phyloP scores from a whole-genome alignment of 1,139 yeast species.

The Yamadazyma mexicana region DNA sequence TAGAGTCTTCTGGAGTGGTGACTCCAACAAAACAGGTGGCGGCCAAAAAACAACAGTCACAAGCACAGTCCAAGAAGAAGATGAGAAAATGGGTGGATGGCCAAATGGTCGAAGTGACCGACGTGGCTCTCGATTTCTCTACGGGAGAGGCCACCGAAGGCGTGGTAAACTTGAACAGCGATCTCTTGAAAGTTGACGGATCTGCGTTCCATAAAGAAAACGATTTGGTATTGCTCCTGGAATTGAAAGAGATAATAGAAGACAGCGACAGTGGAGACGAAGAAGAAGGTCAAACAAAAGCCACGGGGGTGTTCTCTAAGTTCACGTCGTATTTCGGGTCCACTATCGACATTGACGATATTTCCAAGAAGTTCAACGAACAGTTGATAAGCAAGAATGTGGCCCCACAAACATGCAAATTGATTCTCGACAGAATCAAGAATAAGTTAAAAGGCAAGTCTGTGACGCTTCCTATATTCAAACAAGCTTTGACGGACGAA shows the following conservation, averaged over 20 bases:
- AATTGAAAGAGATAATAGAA: conserved; percentile 41
- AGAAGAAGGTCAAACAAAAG: conserved; percentile 5
- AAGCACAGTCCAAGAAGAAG: conserved; percentile 25
- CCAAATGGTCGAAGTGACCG: conserved; percentile 28
- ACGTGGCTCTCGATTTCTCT: conserved; percentile 38
- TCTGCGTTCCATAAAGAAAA: conserved; percentile 39
- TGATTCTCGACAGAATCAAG: conserved; percentile 39
- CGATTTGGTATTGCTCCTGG: conserved; percentile 44
- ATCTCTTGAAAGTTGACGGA: conserved; percentile 25
- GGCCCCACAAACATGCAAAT: conserved; percentile 41
- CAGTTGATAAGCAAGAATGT: conserved; percentile 46
- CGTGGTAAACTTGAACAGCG: conserved; percentile 45
- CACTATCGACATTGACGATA: conserved; percentile 35
- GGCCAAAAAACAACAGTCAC: conserved; percentile 1
- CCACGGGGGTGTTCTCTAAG: conserved; percentile 34
- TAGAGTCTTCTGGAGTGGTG: background rate
- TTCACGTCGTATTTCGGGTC: conserved; percentile 42
- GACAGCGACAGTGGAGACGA: conserved; percentile 24
- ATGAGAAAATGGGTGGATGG: conserved; percentile 51
- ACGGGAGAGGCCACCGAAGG: conserved; percentile 23
- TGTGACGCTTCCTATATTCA: conserved; percentile 34
- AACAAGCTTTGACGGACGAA: conserved; percentile 70
- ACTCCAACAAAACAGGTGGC: conserved; percentile 3
- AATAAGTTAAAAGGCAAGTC: conserved; percentile 29
- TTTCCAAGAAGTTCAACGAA: conserved; percentile 43